Evolutionary conservation across 2,329 filamentous ascomycete species (phyloP).

Genomic region (Parastagonospora avenae): DNA sequence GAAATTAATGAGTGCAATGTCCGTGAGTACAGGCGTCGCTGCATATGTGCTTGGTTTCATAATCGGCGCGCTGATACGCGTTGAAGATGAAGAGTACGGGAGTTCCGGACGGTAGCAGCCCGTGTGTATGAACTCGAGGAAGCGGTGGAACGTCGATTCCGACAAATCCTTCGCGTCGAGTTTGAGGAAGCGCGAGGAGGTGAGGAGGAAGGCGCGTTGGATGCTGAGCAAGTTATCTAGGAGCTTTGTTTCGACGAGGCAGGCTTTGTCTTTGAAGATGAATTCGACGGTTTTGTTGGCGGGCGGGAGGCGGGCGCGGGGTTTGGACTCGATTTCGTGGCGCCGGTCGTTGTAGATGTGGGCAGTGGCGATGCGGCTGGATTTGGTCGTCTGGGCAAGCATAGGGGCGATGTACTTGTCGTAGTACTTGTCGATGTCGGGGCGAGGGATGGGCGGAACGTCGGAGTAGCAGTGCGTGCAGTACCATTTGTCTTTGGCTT

Average conservation of each 20-base stretch:
- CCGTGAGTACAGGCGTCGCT: conserved; percentile 13
- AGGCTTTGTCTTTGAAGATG: conserved; percentile 39
- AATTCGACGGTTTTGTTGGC: conserved; percentile 46
- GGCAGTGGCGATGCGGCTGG: conserved; percentile 22
- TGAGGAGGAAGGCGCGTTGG: conserved; percentile 35
- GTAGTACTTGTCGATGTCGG: conserved; percentile 42
- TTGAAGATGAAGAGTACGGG: background rate
- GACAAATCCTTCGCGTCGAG: conserved; percentile 32
- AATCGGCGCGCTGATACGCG: conserved; percentile 26
- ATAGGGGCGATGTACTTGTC: conserved; percentile 38
- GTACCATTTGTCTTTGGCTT: conserved; percentile 26
- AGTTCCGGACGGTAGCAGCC: conserved; percentile 28
- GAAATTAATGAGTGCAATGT: conserved; percentile 40
- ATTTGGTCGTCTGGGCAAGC: conserved; percentile 20
- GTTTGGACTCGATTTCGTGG: conserved; percentile 34
- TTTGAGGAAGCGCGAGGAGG: conserved; percentile 29
- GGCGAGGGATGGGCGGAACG: conserved; percentile 16
- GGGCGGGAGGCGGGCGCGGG: conserved; percentile 34
- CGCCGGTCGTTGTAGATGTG: conserved; percentile 36
- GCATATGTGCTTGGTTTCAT: conserved; percentile 17
- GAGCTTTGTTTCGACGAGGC: conserved; percentile 33
- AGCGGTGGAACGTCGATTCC: conserved; percentile 36
- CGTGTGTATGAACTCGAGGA: conserved; percentile 41
- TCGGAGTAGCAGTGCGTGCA: conserved; percentile 29
- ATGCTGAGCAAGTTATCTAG: conserved; percentile 38